Conservation (phyloP, 371 early-diverging fungal genomes). For the Mucor ambiguus region DNA sequence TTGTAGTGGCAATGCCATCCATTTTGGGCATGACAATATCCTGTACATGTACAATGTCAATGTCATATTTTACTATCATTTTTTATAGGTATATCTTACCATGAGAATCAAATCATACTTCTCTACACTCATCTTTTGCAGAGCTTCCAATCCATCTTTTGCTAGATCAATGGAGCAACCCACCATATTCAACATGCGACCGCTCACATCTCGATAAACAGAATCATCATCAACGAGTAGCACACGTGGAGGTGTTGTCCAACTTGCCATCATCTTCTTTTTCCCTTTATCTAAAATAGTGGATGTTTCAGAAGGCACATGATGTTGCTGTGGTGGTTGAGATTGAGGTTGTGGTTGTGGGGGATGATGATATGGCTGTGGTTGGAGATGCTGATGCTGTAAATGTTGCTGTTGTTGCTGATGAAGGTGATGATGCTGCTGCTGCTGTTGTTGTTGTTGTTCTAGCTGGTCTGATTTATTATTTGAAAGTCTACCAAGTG, state of each 20-base stretch:
- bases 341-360: neutral
- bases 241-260: conserved; percentile 73
- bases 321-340: neutral
- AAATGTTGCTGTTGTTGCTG: neutral
- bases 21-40: conserved; percentile 80
- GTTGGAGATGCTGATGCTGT: neutral
- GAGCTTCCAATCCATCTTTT: conserved; percentile 73
- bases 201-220: conserved; percentile 65
- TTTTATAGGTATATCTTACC: conserved; percentile 42
- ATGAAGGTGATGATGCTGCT: neutral
- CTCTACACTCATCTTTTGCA: conserved; percentile 60
- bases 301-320: neutral
- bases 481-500: conserved; percentile 16
- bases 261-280: conserved; percentile 38
- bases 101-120: conserved; percentile 82
- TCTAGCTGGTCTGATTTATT: neutral
- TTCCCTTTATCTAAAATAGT: conserved; percentile 19
- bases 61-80: neutral
- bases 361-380: neutral
- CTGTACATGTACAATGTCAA: conserved; percentile 37
- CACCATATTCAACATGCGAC: conserved; percentile 66
- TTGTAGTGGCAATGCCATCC: conserved; percentile 77
- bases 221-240: conserved; percentile 81
- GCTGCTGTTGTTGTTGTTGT: neutral
- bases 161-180: conserved; percentile 77